These are phyloP conservation scores for Aspergillus jensenii DNA, from an alignment of 2,329 filamentous ascomycete species.

Conservation along the genomic window DNA sequence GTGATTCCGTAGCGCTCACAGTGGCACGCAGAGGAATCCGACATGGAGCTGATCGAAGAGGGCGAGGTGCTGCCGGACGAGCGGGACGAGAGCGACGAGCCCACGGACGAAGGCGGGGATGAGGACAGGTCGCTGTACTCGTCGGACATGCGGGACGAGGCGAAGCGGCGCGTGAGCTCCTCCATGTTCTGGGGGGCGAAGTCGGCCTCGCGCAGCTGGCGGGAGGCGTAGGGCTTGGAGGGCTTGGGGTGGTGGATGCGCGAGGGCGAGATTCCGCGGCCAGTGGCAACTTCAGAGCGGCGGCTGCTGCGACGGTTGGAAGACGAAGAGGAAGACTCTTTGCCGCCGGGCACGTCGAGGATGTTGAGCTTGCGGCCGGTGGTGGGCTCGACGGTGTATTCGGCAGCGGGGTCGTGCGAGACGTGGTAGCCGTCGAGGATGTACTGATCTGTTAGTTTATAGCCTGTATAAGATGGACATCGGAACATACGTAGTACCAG, in stretches of 20 bases:
- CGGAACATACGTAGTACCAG: slow-evolving; percentile 82
- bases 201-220: slow-evolving; percentile 79
- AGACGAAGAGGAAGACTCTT: slow-evolving; percentile 37
- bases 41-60: slow-evolving; percentile 64
- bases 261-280: slow-evolving; percentile 81
- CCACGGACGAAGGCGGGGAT: slow-evolving; percentile 68
- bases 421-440: slow-evolving; percentile 99
- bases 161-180: slow-evolving; percentile 75
- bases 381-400: slow-evolving; percentile 89
- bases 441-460: slow-evolving; percentile 53
- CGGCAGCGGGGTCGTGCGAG: slow-evolving; percentile 89
- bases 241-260: slow-evolving; percentile 92
- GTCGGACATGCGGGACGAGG: slow-evolving; percentile 67
- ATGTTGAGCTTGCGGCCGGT: slow-evolving; percentile 97
- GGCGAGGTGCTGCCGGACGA: slow-evolving; percentile 58
- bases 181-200: slow-evolving; percentile 74
- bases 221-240: slow-evolving; percentile 80
- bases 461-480: background rate
- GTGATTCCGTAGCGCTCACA: slow-evolving; percentile 98
- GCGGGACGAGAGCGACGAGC: slow-evolving; percentile 72
- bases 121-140: slow-evolving; percentile 72
- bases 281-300: slow-evolving; percentile 73
- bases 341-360: slow-evolving; percentile 76
- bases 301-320: slow-evolving; percentile 34
- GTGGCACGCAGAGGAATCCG: slow-evolving; percentile 69